Evolutionary conservation across 106 monocot species (phyloP).

Genomic region (Platanthera zijinensis): DNA sequence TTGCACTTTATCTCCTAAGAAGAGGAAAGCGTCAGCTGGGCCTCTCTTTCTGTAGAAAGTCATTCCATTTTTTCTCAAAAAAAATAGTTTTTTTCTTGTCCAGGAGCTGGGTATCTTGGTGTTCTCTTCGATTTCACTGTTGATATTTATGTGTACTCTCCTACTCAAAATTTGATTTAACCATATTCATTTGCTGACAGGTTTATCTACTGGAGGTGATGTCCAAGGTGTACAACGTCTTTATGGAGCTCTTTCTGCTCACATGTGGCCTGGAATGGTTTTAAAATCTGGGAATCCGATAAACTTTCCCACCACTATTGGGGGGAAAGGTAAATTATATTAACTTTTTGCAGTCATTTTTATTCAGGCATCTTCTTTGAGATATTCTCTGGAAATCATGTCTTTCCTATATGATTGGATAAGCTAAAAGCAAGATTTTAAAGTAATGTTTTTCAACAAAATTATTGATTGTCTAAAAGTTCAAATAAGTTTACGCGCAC

Average conservation of each 20-base stretch:
- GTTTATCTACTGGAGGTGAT: slow-evolving; percentile 90
- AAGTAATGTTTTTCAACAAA: no score
- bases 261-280: slow-evolving; percentile 99
- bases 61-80: no score
- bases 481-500: no score
- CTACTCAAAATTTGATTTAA: neutral
- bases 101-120: no score
- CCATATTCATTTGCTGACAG: slow-evolving; percentile 26
- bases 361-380: neutral
- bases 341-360: neutral
- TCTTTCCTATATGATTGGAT: neutral
- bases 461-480: no score
- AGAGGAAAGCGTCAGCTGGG: no score
- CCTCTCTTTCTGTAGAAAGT: no score
- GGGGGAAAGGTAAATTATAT: slow-evolving; percentile 42
- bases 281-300: slow-evolving; percentile 77
- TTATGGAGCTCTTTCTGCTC: slow-evolving; percentile 77
- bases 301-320: slow-evolving; percentile 18
- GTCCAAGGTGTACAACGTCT: slow-evolving; percentile 84
- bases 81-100: no score
- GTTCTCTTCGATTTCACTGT: neutral
- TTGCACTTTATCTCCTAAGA: no score
- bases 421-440: neutral
- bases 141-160: neutral
- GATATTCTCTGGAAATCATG: neutral